Evolutionary conservation across 306 rosid species (phyloP).

Genomic region (Albizia julibrissin): DNA sequence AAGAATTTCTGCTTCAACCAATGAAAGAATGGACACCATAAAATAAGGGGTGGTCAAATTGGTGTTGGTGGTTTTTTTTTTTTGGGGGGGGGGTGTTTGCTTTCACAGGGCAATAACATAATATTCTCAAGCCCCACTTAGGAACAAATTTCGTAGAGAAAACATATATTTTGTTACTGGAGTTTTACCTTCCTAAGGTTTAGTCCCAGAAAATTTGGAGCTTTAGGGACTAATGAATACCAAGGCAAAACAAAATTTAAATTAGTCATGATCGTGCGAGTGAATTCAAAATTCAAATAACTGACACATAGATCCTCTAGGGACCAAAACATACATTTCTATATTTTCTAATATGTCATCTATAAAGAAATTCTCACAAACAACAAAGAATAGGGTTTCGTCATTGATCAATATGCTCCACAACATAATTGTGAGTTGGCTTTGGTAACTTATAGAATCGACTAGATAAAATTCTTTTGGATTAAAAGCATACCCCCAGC

Average conservation of each 20-base stretch:
- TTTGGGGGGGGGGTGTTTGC: too few relatives aligned
- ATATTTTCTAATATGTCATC: background rate
- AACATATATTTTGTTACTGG: background rate
- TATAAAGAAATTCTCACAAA: background rate
- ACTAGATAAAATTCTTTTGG: constrained; percentile 9
- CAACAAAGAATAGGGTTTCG: background rate
- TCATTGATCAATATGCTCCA: constrained; percentile 8
- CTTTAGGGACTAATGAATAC: background rate
- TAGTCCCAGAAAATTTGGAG: background rate
- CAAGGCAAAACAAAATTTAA: background rate
- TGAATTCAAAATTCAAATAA: background rate
- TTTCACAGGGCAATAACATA: background rate
- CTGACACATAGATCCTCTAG: background rate
- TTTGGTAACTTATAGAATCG: background rate
- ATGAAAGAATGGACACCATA: background rate
- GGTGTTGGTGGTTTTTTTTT: too few relatives aligned
- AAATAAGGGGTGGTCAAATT: background rate
- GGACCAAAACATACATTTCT: background rate
- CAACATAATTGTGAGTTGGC: background rate
- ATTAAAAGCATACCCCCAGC: constrained; percentile 70
- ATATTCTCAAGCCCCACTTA: background rate
- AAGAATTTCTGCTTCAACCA: background rate
- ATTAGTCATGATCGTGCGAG: background rate
- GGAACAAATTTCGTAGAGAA: background rate
- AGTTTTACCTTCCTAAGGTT: background rate